Conservation (phyloP, 352 stramenopile genomes). For the Pythium plurisporium region DNA sequence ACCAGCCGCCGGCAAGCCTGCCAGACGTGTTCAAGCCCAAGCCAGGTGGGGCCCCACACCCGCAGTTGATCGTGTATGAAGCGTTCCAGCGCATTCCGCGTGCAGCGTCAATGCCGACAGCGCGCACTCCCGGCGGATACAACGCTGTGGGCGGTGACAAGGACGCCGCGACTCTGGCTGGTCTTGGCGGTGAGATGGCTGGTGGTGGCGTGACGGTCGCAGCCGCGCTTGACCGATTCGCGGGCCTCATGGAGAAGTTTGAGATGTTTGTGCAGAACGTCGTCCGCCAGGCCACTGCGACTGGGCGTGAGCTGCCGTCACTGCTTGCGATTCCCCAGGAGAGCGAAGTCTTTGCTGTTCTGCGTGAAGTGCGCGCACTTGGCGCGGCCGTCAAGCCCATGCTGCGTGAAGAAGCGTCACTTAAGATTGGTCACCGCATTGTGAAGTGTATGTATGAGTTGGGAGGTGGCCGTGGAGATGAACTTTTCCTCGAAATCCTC, state of each 20-base stretch:
- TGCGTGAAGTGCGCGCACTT: constrained; percentile 75
- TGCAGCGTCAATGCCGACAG: constrained; percentile 85
- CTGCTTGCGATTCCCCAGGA: constrained; percentile 63
- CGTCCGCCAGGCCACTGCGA: constrained; percentile 59
- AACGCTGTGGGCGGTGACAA: constrained; percentile 17
- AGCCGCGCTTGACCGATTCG: constrained; percentile 76
- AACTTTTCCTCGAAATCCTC: constrained; percentile 94
- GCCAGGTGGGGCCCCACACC: constrained; percentile 84
- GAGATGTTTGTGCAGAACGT: constrained; percentile 87
- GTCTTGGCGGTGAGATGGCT: constrained; percentile 2
- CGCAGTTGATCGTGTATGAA: constrained; percentile 97
- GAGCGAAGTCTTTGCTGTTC: constrained; percentile 80
- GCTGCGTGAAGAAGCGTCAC: constrained; percentile 86
- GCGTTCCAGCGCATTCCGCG: constrained; percentile 95
- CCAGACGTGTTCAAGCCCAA: constrained; percentile 95
- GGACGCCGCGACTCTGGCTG: constrained; percentile 20
- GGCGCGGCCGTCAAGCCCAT: constrained; percentile 68
- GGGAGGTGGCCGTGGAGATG: constrained; percentile 77
- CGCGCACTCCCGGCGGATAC: constrained; percentile 37
- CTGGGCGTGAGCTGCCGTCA: constrained; percentile 74
- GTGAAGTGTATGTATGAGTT: constrained; percentile 98
- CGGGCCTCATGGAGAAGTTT: constrained; percentile 81
- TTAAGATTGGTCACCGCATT: constrained; percentile 96
- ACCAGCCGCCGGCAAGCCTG: constrained; percentile 73
- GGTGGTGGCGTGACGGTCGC: constrained; percentile 57